These are phyloP conservation scores for Candida ascalaphidarum DNA, from an alignment of 805 yeast species.

Conservation along the genomic window DNA sequence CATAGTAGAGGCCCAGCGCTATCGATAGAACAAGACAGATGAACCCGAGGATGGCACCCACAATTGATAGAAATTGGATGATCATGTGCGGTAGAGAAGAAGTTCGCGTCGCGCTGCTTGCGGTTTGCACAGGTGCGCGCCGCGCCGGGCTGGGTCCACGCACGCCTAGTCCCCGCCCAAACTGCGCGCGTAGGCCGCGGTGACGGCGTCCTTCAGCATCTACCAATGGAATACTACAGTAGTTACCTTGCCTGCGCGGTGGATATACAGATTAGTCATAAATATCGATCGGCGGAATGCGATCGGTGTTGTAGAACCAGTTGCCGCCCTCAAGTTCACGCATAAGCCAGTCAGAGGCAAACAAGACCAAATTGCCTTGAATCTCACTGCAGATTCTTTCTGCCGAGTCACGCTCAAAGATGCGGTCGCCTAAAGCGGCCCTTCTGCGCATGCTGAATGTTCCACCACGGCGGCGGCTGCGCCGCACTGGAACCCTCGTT, in stretches of 20 bases:
- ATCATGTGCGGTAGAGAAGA: slow-evolving; percentile 15
- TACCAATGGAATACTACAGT: too few relatives aligned
- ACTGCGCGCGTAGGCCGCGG: too few relatives aligned
- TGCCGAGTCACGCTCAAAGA: slow-evolving; percentile 70
- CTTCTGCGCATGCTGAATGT: slow-evolving; percentile 28
- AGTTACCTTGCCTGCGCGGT: too few relatives aligned
- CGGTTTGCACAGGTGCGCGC: too few relatives aligned
- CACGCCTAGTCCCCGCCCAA: too few relatives aligned
- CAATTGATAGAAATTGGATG: slow-evolving; percentile 28
- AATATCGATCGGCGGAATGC: slow-evolving; percentile 92
- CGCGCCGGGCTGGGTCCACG: too few relatives aligned
- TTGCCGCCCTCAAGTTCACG: slow-evolving; percentile 84
- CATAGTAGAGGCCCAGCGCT: slow-evolving; percentile 86
- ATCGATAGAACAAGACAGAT: slow-evolving; percentile 41
- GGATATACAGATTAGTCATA: slow-evolving; percentile 25
- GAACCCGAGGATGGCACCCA: slow-evolving; percentile 31
- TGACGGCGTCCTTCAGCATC: too few relatives aligned
- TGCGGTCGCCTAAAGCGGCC: slow-evolving; percentile 34
- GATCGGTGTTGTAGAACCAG: slow-evolving; percentile 92
- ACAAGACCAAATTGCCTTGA: slow-evolving; percentile 83
- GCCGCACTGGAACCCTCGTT: slow-evolving; percentile 1
- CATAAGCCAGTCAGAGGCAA: slow-evolving; percentile 86
- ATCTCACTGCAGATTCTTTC: slow-evolving; percentile 62
- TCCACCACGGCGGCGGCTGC: slow-evolving; percentile 27
- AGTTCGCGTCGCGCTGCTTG: too few relatives aligned